Base-by-base conservation (phyloP, 1,284 basidiomycete species). In the Pseudomicrostroma phylloplanum region DNA sequence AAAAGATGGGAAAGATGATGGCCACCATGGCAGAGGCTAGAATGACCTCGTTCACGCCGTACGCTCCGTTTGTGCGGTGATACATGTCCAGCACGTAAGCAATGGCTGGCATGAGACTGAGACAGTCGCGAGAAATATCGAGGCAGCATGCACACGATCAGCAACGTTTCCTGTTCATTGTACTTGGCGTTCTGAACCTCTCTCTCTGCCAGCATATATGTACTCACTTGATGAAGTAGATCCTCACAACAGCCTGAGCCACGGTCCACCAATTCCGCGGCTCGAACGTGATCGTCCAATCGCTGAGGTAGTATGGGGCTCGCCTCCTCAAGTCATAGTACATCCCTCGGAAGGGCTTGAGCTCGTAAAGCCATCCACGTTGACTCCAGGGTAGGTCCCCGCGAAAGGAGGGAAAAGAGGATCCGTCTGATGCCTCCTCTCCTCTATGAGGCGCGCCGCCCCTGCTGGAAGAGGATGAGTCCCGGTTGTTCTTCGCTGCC, bases 81-180 rank as follows among this genome's bases (percentile, higher is more conserved):
- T 96, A 93, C 56, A 97, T 84, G 76, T 96, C 92, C 54, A 96
- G 81, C 19, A 91, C 90, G 79, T 96, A 96, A 1, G 93, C 92
- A 56, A 96, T 87, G 8, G 90, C 91, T 1, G 92, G 92, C 55
- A 94, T 84, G 25, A 92, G 87, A 68, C 67, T 56, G 30, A 7
- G 55, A 26, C 56, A 26, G 19, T 17, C 17, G 43, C 12, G 43
- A 13, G 43, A 6, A 3, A 40, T 36, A 36, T 36, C 46, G 12
- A 48, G 46, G 46, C 46, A 23, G 12, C 30, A 9, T 36, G 30
- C 30, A 36, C 9, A 36, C 30, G 30, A 36, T 36, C 30, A 36
- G 30, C 30, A 36, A 9, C 30, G 6, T 48, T n/a, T 7, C 12
- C 12, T n/a, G 46, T 11, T 48, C n/a, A 3, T 48, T 4, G 46